phyloP scores from a whole-genome alignment of 2,329 filamentous ascomycete genomes.

The Pseudocercospora fuligena region DNA sequence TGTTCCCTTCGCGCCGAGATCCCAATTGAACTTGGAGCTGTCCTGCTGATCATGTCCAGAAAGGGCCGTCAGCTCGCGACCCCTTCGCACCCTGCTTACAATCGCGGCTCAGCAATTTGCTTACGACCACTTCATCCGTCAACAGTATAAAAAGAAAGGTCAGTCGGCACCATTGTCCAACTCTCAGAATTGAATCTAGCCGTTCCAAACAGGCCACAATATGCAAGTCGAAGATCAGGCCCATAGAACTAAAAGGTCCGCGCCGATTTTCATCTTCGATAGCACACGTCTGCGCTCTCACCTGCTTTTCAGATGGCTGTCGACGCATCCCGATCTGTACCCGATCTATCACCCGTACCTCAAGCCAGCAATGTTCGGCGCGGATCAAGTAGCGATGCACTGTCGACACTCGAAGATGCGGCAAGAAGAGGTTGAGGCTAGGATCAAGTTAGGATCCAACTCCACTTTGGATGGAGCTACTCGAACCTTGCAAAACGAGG shows the following conservation, averaged over 20 bases:
- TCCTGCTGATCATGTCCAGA: too few species aligned
- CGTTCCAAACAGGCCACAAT: too few species aligned
- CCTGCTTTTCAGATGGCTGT: slow-evolving; percentile 16
- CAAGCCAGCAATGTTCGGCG: slow-evolving; percentile 12
- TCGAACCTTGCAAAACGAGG: neutral
- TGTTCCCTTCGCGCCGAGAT: too few species aligned
- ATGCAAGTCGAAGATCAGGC: too few species aligned
- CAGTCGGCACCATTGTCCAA: too few species aligned
- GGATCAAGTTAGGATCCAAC: neutral
- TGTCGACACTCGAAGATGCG: slow-evolving; percentile 7
- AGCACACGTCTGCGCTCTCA: slow-evolving; percentile 18
- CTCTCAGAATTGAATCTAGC: too few species aligned
- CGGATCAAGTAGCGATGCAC: slow-evolving; percentile 9
- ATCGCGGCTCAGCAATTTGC: too few species aligned
- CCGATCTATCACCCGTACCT: slow-evolving; percentile 15
- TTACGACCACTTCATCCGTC: too few species aligned
- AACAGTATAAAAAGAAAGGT: too few species aligned
- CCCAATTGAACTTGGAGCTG: too few species aligned
- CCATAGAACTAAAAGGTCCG: neutral
- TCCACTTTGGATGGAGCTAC: neutral
- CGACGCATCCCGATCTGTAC: slow-evolving; percentile 6
- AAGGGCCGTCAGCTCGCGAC: too few species aligned
- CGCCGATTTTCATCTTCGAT: slow-evolving; percentile 17
- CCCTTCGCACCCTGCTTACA: too few species aligned
- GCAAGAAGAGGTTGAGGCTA: neutral